A percentile compares a stretch with the other conserved stretches of the same genome.
Evolutionary conservation across 441 rosid species (phyloP).

Genomic region (Adansonia madagascariensis): DNA sequence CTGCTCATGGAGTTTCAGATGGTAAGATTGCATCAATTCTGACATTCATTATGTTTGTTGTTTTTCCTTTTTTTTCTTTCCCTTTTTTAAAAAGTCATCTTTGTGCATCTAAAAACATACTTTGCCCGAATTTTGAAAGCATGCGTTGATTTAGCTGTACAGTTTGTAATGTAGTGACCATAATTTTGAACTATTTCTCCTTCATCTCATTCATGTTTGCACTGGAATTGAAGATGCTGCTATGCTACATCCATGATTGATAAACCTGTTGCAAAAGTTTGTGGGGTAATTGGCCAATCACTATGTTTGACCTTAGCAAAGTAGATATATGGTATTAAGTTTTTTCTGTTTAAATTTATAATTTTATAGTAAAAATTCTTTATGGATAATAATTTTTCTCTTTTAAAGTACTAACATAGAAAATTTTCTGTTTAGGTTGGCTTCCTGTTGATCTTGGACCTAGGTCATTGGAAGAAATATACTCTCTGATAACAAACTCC

Average conservation of each 20-base stretch:
- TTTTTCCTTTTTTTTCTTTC: not conserved
- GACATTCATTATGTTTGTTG: not conserved
- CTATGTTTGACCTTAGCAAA: constrained; percentile 1
- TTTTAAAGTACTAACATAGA: constrained; percentile 18
- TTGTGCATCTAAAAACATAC: not conserved
- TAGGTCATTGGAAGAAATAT: constrained; percentile 54
- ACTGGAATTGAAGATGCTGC: constrained; percentile 12
- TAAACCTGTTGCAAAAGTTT: constrained; percentile 12
- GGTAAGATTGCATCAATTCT: constrained; percentile 46
- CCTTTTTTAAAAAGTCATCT: not conserved
- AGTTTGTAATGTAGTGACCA: constrained; percentile 5
- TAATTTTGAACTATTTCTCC: constrained; percentile 14
- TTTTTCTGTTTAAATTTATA: not conserved
- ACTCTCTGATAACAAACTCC: constrained; percentile 48
- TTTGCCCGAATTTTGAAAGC: constrained; percentile 5
- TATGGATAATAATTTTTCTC: not conserved
- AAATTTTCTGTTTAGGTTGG: constrained; percentile 54
- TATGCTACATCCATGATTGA: not conserved
- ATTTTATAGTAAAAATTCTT: not conserved
- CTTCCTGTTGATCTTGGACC: constrained; percentile 74
- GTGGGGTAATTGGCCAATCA: not conserved
- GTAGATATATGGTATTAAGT: not conserved
- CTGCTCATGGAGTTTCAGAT: constrained; percentile 45
- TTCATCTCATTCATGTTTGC: not conserved
- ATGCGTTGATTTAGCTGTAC: not conserved